These are phyloP conservation scores for Prinsepia uniflora DNA, from an alignment of 306 rosid genomes.

Conservation along the genomic window DNA sequence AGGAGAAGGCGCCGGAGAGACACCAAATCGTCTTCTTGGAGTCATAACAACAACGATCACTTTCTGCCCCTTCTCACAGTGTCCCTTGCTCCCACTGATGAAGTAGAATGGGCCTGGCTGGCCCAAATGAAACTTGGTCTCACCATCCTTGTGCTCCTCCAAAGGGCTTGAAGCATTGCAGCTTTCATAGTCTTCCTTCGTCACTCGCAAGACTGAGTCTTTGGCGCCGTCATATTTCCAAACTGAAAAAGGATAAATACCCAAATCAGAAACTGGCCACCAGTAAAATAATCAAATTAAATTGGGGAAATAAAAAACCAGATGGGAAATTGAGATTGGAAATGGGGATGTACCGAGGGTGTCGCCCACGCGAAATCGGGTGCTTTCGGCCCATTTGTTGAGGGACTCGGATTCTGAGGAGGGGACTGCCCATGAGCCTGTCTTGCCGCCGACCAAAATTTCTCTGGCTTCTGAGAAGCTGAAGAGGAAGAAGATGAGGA, in stretches of 20 bases:
- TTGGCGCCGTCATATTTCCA: slow-evolving; percentile 70
- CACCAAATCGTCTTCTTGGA: slow-evolving; percentile 31
- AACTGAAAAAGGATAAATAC: slow-evolving; percentile 31
- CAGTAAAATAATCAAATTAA: background rate
- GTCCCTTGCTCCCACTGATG: slow-evolving; percentile 75
- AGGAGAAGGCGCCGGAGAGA: slow-evolving; percentile 77
- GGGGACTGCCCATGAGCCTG: slow-evolving; percentile 67
- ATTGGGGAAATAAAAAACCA: background rate
- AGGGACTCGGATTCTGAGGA: slow-evolving; percentile 66
- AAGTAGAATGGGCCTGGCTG: slow-evolving; percentile 68
- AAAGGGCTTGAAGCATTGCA: slow-evolving; percentile 55
- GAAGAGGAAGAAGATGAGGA: slow-evolving; percentile 38
- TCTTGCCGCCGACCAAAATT: slow-evolving; percentile 64
- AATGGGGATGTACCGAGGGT: slow-evolving; percentile 45
- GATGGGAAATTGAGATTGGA: background rate
- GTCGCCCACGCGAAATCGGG: slow-evolving; percentile 64
- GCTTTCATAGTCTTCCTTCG: slow-evolving; percentile 44
- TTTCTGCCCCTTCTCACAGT: slow-evolving; percentile 83
- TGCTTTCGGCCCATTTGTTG: slow-evolving; percentile 67
- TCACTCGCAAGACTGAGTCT: slow-evolving; percentile 80
- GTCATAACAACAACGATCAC: slow-evolving; percentile 62
- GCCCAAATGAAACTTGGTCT: slow-evolving; percentile 61
- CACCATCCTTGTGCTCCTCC: slow-evolving; percentile 48
- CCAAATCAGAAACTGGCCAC: background rate
- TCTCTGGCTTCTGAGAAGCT: slow-evolving; percentile 61